Evolutionary conservation across 805 yeast species (phyloP), one percentile per base, ranked within the genome.

Genomic region (Pichia nanzhaoensis): DNA sequence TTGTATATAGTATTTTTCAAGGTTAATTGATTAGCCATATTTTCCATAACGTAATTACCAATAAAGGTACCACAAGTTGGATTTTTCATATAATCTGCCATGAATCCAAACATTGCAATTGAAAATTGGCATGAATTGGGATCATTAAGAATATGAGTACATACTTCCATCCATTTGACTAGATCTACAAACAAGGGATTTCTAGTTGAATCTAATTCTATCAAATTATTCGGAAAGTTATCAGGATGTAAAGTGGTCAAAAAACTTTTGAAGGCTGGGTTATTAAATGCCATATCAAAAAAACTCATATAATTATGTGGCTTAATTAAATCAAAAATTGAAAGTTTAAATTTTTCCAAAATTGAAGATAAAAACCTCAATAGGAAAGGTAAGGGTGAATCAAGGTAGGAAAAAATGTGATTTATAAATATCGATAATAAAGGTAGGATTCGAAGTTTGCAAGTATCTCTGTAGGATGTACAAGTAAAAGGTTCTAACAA

Each of bases 281-380:
- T 80, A 17, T 74, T 73, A 39, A 82, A 69, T 1, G 83, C 67
- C 16, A 78, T 70, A 51, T 82, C 89, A 42, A 84, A 59, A 37
- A 81, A 66, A 48, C 78, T 79, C 48, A 73, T 75, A 2, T 75
- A 74, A 48, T 67, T 73, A 45, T 57, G 64, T 0, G 85, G 86
- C 1, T 73, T 64, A 3, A 79, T 68, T 21, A 64, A 52, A 0
- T 58, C 54, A 91, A 93, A 86, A 47, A 81, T 75, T 3, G 65
- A 63, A 0, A 55, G 17, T 7, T 69, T 71, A 10, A 78, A 64
- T 34, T 66, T 66, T 2, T 52, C 48, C 20, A 84, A 59, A 1
- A 81, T 59, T 7, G 68, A 48, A 13, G 67, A 56, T 30, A 84
- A 68, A 3, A 76, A 74, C 45, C 76, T 65, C n/a, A 87, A 62